phyloP scores from a whole-genome alignment of 495 filamentous ascomycete genomes.

The Penicillium simplicissimum region DNA sequence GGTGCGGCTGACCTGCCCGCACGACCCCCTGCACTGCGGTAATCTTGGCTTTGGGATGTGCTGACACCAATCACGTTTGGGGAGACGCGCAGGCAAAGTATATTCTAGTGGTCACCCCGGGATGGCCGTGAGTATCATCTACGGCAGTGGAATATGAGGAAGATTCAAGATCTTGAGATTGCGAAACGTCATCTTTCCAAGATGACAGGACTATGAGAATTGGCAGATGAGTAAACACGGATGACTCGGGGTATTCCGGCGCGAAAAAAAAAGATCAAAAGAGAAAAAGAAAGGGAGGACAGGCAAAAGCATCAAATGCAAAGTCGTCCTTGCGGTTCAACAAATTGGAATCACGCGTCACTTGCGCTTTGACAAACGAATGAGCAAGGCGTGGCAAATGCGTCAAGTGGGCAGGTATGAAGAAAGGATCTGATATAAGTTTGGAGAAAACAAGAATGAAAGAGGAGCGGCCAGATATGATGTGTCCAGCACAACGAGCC shows the following conservation, averaged over 20 bases:
- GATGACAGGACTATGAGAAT: constrained; percentile 12
- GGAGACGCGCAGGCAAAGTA: background rate
- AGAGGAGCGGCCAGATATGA: constrained; percentile 17
- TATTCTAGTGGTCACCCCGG: constrained; percentile 4
- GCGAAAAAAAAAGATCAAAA: constrained; percentile 5
- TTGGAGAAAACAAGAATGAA: constrained; percentile 15
- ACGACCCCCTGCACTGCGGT: constrained; percentile 22
- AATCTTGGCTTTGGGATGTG: constrained; percentile 18
- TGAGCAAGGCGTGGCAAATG: constrained; percentile 8
- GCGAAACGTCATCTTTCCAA: constrained; percentile 18
- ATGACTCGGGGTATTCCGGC: constrained; percentile 35
- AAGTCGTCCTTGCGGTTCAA: constrained; percentile 20
- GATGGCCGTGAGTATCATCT: background rate
- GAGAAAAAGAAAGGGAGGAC: constrained; percentile 12
- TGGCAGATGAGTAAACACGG: constrained; percentile 11
- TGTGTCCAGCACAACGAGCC: constrained; percentile 29
- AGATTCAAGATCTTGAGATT: constrained; percentile 18
- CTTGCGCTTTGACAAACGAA: constrained; percentile 9
- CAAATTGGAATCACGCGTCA: constrained; percentile 14
- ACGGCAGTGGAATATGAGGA: background rate
- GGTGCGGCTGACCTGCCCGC: constrained; percentile 33
- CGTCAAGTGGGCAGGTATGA: constrained; percentile 11
- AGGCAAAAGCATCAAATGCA: constrained; percentile 14
- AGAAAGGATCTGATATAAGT: background rate
- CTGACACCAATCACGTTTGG: constrained; percentile 21